Percentiles rank a stretch among this genome's conserved stretches.
Evolutionary conservation across 2,329 filamentous ascomycete genomes (phyloP).

Genomic region (Trichoderma brevicompactum): DNA sequence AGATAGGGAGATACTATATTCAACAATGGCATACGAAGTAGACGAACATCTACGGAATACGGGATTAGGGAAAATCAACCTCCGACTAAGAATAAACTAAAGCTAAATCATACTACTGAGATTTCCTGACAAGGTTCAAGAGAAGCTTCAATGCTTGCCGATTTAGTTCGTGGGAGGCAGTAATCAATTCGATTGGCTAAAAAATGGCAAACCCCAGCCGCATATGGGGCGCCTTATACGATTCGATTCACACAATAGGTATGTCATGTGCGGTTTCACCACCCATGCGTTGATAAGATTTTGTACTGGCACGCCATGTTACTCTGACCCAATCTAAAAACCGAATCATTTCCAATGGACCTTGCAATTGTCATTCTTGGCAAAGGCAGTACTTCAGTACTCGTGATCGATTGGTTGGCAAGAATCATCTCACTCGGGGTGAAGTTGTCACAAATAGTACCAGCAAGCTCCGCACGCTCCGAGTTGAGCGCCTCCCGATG

Average conservation of each 20-base stretch:
- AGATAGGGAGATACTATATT: background rate
- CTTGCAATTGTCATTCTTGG: conserved; percentile 7
- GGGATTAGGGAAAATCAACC: background rate
- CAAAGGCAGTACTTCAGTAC: background rate
- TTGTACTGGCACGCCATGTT: background rate
- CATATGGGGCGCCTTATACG: background rate
- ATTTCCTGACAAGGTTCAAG: conserved; percentile 21
- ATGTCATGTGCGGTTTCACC: conserved; percentile 9
- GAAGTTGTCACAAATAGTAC: conserved; percentile 9
- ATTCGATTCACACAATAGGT: background rate
- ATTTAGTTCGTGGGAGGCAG: background rate
- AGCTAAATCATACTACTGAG: conserved; percentile 16
- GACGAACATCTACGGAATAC: background rate
- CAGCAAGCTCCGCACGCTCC: conserved; percentile 10
- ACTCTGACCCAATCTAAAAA: background rate
- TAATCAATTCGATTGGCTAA: background rate
- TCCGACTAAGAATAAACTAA: background rate
- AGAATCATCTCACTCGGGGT: background rate
- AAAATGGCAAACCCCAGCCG: background rate
- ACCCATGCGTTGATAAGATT: conserved; percentile 1
- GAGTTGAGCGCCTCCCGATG: conserved; percentile 3
- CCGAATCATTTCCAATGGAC: background rate
- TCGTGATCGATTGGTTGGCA: background rate
- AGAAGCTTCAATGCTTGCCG: conserved; percentile 24
- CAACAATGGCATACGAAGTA: background rate